Evolutionary conservation across 192 early-diverging fungal species (phyloP).

Genomic region (Coemansia brasiliensis): DNA sequence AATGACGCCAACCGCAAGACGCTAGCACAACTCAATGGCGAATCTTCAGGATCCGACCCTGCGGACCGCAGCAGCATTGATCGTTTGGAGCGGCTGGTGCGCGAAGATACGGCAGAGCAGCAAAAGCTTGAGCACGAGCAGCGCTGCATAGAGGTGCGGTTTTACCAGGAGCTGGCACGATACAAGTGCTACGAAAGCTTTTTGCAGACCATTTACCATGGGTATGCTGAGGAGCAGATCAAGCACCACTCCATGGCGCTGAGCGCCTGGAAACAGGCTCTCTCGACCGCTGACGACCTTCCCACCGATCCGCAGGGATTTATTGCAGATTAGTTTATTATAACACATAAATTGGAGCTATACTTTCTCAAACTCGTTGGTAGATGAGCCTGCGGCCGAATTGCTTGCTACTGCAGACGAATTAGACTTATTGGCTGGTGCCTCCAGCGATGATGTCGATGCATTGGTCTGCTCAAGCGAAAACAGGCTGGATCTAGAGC

Average conservation of each 20-base stretch:
- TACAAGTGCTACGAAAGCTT: constrained; percentile 56
- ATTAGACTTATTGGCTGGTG: constrained; percentile 17
- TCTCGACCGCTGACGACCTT: constrained; percentile 46
- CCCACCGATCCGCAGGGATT: constrained; percentile 49
- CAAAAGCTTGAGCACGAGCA: constrained; percentile 46
- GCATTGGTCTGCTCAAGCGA: constrained; percentile 45
- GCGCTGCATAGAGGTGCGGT: constrained; percentile 44
- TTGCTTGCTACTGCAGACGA: constrained; percentile 15
- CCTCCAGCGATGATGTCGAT: constrained; percentile 48
- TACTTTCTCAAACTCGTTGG: constrained; percentile 41
- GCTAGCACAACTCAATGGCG: constrained; percentile 25
- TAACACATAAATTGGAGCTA: constrained; percentile 9
- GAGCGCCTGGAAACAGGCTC: constrained; percentile 55
- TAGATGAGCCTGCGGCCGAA: constrained; percentile 13
- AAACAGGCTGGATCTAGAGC: constrained; percentile 42
- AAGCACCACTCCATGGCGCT: constrained; percentile 55
- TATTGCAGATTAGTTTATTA: constrained; percentile 11
- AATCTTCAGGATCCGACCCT: constrained; percentile 10
- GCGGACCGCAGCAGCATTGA: constrained; percentile 39
- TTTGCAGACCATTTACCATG: constrained; percentile 46
- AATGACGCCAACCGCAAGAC: constrained; percentile 29
- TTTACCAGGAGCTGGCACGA: constrained; percentile 52
- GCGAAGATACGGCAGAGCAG: constrained; percentile 44
- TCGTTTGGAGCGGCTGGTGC: constrained; percentile 39
- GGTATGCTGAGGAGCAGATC: constrained; percentile 47